A percentile compares a stretch with the other conserved stretches of the same genome.
phyloP scores from a whole-genome alignment of 768 basidiomycete species.

The Phaeotremella skinneri region DNA sequence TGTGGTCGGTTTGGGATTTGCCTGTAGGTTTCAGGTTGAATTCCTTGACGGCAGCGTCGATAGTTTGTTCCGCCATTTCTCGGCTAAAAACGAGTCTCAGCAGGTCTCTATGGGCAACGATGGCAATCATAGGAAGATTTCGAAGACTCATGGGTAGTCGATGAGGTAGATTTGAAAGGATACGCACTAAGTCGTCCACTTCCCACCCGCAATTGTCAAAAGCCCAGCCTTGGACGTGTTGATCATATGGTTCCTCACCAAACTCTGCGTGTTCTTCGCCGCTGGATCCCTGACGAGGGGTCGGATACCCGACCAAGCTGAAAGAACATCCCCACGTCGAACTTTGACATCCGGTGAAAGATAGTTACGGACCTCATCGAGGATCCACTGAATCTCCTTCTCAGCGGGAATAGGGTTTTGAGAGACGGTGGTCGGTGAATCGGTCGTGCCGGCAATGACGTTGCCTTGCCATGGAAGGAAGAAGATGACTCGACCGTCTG shows the following conservation, averaged over 20 bases:
- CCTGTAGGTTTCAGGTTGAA: conserved; percentile 65
- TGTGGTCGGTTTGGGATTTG: conserved; percentile 71
- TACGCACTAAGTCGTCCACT: conserved; percentile 92
- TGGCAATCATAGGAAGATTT: too few species aligned
- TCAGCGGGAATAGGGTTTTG: conserved; percentile 78
- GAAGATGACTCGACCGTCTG: conserved; percentile 96
- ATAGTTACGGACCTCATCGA: conserved; percentile 87
- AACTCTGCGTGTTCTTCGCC: conserved; percentile 72
- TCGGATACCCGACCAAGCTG: conserved; percentile 89
- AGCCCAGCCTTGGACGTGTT: conserved; percentile 75
- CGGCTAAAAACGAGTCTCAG: too few species aligned
- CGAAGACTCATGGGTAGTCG: background rate
- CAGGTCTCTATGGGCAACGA: too few species aligned
- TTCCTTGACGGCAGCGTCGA: conserved; percentile 77
- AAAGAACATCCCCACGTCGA: conserved; percentile 87
- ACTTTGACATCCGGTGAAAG: conserved; percentile 90
- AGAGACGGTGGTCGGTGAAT: conserved; percentile 70
- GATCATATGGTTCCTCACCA: conserved; percentile 93
- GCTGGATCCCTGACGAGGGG: conserved; percentile 83
- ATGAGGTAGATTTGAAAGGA: background rate
- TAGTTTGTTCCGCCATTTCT: conserved; percentile 92
- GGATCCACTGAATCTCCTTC: conserved; percentile 94
- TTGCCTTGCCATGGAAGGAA: conserved; percentile 99
- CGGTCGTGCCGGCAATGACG: conserved; percentile 96
- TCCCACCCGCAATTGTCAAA: conserved; percentile 92